Conservation (phyloP, 345 rosid species). For the Populus tremula region DNA sequence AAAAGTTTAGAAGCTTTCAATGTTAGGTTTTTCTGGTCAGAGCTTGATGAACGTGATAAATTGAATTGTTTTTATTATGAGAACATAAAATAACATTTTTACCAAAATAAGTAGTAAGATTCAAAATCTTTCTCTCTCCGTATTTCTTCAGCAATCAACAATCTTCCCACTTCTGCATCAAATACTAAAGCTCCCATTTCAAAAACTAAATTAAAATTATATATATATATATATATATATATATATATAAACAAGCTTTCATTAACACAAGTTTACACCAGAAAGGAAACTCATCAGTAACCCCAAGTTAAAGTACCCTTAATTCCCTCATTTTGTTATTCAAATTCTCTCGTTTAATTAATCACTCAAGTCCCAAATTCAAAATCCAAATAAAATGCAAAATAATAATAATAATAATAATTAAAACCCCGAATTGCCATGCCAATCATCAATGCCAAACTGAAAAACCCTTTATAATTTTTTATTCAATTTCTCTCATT, state of each 20-base stretch:
- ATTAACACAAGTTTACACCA: background rate
- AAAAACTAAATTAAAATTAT: background rate
- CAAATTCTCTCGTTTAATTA: background rate
- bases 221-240: background rate
- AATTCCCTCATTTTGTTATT: background rate
- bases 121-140: slow-evolving; percentile 1
- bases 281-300: background rate
- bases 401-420: background rate
- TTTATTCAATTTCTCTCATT: background rate
- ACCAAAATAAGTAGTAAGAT: background rate
- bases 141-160: slow-evolving; percentile 3
- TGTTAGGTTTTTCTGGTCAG: background rate
- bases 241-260: background rate
- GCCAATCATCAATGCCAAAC: background rate
- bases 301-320: background rate
- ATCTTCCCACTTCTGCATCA: slow-evolving; percentile 4
- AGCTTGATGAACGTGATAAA: background rate
- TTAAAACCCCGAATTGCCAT: background rate
- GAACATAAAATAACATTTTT: background rate
- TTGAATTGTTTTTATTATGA: background rate
- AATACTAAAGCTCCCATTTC: background rate
- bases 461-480: background rate
- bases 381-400: background rate
- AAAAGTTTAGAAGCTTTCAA: background rate
- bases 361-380: background rate